These are phyloP conservation scores for Fusarium sp. DNA, from an alignment of 2,329 filamentous ascomycete genomes.

Conservation along the genomic window DNA sequence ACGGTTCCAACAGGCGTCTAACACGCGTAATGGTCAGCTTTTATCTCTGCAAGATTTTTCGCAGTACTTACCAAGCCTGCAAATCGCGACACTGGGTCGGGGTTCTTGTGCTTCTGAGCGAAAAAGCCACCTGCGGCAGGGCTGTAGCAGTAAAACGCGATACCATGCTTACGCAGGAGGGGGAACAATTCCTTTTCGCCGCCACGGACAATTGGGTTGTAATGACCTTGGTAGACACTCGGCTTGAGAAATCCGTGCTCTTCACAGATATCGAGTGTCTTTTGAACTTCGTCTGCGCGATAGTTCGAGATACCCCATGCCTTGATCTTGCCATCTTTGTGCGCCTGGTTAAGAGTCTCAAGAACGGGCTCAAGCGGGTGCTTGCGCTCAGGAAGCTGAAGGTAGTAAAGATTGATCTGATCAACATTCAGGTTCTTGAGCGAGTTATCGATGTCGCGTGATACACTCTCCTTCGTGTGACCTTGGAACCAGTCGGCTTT, in stretches of 20 bases:
- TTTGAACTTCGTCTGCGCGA: conserved; percentile 55
- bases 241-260: conserved; percentile 55
- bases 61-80: conserved; percentile 37
- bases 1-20: conserved; percentile 35
- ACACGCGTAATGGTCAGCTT: not conserved
- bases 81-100: conserved; percentile 33
- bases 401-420: conserved; percentile 37
- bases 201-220: conserved; percentile 57
- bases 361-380: conserved; percentile 56
- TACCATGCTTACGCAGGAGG: conserved; percentile 53
- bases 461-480: conserved; percentile 46
- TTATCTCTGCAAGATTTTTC: rapidly evolving
- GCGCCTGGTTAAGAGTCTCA: conserved; percentile 55
- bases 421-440: conserved; percentile 45
- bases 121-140: conserved; percentile 42
- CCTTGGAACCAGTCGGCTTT: conserved; percentile 48
- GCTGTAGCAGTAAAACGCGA: conserved; percentile 58
- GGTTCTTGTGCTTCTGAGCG: conserved; percentile 40
- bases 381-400: conserved; percentile 50
- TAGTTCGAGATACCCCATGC: conserved; percentile 61
- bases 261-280: conserved; percentile 57
- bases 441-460: conserved; percentile 47
- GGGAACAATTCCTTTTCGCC: conserved; percentile 57
- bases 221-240: conserved; percentile 60
- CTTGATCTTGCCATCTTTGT: conserved; percentile 56